phyloP scores from a whole-genome alignment of 2,329 filamentous ascomycete genomes.

The Ramularia endophylla region DNA sequence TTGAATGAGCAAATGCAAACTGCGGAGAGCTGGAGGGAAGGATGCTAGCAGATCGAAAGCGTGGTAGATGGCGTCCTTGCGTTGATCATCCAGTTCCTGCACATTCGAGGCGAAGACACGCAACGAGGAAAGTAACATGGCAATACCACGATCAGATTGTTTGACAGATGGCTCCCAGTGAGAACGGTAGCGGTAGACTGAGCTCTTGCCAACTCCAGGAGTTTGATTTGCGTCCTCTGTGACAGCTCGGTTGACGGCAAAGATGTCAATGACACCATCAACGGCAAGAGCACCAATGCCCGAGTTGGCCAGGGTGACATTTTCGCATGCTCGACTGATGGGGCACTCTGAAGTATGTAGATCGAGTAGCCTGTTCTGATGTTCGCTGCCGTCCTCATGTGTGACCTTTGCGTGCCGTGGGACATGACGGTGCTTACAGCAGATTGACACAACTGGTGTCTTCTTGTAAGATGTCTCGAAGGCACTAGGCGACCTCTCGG shows the following conservation, averaged over 20 bases:
- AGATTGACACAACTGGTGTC: constrained; percentile 16
- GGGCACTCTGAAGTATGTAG: constrained; percentile 29
- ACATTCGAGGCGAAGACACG: constrained; percentile 26
- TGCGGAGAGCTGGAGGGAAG: constrained; percentile 32
- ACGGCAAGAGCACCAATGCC: constrained; percentile 17
- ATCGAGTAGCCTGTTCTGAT: constrained; percentile 16
- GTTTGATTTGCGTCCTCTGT: constrained; percentile 1
- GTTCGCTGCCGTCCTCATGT: constrained; percentile 4
- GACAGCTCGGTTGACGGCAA: constrained; percentile 20
- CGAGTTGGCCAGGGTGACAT: constrained; percentile 15
- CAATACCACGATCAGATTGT: constrained; percentile 30
- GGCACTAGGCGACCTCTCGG: constrained; percentile 1
- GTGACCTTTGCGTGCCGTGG: constrained; percentile 13
- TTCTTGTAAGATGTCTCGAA: constrained; percentile 5
- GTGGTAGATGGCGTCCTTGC: constrained; percentile 26
- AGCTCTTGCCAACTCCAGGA: constrained; percentile 17
- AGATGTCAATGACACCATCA: constrained; percentile 26
- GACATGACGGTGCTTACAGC: constrained; percentile 16
- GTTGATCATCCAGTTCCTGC: constrained; percentile 16
- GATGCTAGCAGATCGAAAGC: constrained; percentile 26
- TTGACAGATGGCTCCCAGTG: constrained; percentile 26
- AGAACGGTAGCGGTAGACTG: constrained; percentile 22
- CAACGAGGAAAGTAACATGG: constrained; percentile 33
- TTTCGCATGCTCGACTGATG: constrained; percentile 19
- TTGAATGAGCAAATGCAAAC: constrained; percentile 29